Percentiles rank a stretch among this genome's conserved stretches.
phyloP scores from a whole-genome alignment of 331 rosid genomes.

The Saraca asoca region DNA sequence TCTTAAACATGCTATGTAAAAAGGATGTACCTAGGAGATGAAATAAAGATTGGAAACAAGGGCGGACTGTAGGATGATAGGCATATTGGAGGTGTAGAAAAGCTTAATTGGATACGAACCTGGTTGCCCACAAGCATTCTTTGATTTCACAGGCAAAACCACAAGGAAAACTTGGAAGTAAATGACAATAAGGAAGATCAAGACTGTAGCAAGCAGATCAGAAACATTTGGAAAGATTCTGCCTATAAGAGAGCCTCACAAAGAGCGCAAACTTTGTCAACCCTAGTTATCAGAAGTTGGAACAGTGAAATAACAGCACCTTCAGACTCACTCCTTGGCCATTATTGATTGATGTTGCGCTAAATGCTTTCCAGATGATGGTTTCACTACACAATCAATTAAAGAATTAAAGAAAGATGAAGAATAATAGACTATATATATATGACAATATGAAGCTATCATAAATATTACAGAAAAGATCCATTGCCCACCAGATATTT shows the following conservation, averaged over 20 bases:
- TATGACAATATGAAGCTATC: background rate
- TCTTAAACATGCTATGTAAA: background rate
- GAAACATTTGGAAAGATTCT: constrained; percentile 57
- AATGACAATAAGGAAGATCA: constrained; percentile 53
- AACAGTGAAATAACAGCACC: constrained; percentile 56
- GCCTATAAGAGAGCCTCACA: constrained; percentile 54
- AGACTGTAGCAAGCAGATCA: constrained; percentile 48
- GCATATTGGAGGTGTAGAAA: constrained; percentile 66
- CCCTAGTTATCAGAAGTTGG: constrained; percentile 47
- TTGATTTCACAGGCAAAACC: constrained; percentile 56
- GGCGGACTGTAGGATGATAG: constrained; percentile 63
- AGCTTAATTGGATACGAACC: constrained; percentile 56
- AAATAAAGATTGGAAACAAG: constrained; percentile 56
- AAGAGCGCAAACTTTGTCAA: constrained; percentile 56
- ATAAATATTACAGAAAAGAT: background rate
- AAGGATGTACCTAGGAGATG: constrained; percentile 52
- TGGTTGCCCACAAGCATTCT: constrained; percentile 52
- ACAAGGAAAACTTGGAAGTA: constrained; percentile 65
- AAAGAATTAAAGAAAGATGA: background rate
- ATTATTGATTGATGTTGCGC: constrained; percentile 53
- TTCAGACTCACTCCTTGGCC: constrained; percentile 58
- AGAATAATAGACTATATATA: background rate
- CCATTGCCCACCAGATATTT: constrained; percentile 45
- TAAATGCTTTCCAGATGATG: constrained; percentile 56
- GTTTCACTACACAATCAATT: constrained; percentile 44